A percentile compares a stretch with the other conserved stretches of the same genome.
Conservation (phyloP, 306 rosid species). For the Vachellia pachyceras region DNA sequence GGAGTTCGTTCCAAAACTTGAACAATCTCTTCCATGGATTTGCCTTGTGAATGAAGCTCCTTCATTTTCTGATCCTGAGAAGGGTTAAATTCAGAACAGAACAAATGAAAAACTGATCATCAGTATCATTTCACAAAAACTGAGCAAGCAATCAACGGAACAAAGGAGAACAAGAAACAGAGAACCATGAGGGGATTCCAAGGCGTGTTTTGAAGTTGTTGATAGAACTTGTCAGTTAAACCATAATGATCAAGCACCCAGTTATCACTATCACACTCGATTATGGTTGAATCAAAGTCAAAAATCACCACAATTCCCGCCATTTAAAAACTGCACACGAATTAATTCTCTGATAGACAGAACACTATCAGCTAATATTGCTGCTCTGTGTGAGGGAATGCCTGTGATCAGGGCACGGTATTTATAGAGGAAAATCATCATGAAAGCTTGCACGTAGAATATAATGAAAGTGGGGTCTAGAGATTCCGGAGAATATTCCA, state of each 20-base stretch:
- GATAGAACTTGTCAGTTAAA: conserved; percentile 52
- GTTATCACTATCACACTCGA: conserved; percentile 71
- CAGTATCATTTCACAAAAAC: not conserved
- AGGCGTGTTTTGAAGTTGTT: conserved; percentile 57
- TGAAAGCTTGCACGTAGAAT: not conserved
- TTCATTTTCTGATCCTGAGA: conserved; percentile 64
- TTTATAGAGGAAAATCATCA: not conserved
- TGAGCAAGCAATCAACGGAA: not conserved
- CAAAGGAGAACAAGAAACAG: conserved; percentile 6
- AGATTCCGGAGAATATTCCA: not conserved
- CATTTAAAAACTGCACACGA: conserved; percentile 27
- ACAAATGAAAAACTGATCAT: not conserved
- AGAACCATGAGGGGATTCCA: conserved; percentile 75
- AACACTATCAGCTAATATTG: not conserved
- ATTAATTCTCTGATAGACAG: not conserved
- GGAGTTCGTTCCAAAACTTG: conserved; percentile 55
- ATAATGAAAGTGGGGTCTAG: not conserved
- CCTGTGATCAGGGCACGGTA: not conserved
- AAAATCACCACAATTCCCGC: conserved; percentile 55
- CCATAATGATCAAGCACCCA: conserved; percentile 68
- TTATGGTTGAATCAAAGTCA: conserved; percentile 70
- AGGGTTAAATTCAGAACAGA: too few species aligned
- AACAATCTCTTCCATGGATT: conserved; percentile 53
- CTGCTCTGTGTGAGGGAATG: not conserved
- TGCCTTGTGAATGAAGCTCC: conserved; percentile 61